Base-by-base conservation (phyloP, 148 eudicot species). In the Rhododendron vialii region DNA sequence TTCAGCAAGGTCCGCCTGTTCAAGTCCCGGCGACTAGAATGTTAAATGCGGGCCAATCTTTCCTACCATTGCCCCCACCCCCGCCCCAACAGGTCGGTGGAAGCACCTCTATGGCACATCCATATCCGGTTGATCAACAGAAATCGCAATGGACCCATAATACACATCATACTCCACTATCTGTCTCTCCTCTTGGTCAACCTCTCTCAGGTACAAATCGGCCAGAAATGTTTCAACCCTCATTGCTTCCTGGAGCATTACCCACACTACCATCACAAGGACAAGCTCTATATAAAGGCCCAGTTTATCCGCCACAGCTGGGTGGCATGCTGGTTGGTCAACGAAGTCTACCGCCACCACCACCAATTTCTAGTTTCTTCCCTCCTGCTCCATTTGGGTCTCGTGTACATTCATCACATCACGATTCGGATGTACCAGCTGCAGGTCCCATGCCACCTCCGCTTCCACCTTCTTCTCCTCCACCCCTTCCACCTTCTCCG, bases 1-100 rank as follows among this genome's bases (percentile, higher is more conserved):
- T 83, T 61, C 88, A 91, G 83, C 95, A 92, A 87, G 94, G 91
- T 79, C 91, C 83, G 35, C 88, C 87, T 48, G 55, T 36, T 78
- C 92, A 89, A 82, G 91, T 84, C 80, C 89, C 86, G 26, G 26
- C 92, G 73, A 84, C 78, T 89, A 85, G 89, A 83, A 82, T 86
- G 78, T 28, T 85, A 36, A 88, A 84, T 57, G 45, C 86, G 7
- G 88, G 86, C 65, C 93, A 87, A 80, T 83, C 90, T 67, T 90
- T 85, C 90, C 74, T 88, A 41, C 88, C 88, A n/a, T 91, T 87
- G 14, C 90, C 92, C 63, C 86, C 87, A 57, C 87, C 90, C 57
- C 87, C 83, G 8, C 86, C 83, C 30, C 74, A 65, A 15, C 89
- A 71, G 59, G 86, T 78, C 26, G 91, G 88, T 71, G 89, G 88